Conservation (phyloP, 345 rosid genomes). For the Populus deltoides region DNA sequence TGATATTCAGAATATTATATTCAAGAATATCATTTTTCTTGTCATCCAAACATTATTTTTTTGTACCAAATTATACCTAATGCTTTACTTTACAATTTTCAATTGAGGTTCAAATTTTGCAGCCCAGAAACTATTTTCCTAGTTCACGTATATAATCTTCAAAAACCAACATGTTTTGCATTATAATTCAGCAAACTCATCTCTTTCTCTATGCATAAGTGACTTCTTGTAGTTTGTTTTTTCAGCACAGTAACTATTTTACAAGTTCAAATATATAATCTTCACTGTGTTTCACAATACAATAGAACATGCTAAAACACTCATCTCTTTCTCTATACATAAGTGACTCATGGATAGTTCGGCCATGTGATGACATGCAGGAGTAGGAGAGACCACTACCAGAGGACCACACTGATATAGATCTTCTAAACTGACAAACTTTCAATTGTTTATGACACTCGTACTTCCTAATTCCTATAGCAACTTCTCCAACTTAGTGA, state of each 20-base stretch:
- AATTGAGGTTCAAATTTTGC: neutral
- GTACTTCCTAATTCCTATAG: neutral
- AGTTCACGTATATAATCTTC: neutral
- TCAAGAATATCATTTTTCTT: neutral
- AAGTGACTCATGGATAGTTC: neutral
- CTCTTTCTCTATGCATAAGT: constrained; percentile 3
- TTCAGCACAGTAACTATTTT: neutral
- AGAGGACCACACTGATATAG: neutral
- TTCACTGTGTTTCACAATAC: neutral
- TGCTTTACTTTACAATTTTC: neutral
- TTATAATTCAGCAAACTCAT: neutral
- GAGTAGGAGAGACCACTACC: neutral
- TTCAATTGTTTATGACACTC: neutral
- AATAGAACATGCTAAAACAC: neutral
- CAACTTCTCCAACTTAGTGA: neutral
- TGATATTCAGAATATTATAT: neutral
- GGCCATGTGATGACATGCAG: neutral
- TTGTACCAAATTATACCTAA: neutral
- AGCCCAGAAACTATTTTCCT: neutral
- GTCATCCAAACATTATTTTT: neutral
- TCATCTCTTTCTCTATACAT: neutral
- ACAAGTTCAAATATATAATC: neutral
- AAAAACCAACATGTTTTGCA: neutral
- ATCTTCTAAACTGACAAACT: neutral
- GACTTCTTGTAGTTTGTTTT: neutral